Evolutionary conservation across 1,139 yeast genomes (phyloP), one percentile per base, ranked within the genome.

Genomic region (Debaryomyces singareniensis): DNA sequence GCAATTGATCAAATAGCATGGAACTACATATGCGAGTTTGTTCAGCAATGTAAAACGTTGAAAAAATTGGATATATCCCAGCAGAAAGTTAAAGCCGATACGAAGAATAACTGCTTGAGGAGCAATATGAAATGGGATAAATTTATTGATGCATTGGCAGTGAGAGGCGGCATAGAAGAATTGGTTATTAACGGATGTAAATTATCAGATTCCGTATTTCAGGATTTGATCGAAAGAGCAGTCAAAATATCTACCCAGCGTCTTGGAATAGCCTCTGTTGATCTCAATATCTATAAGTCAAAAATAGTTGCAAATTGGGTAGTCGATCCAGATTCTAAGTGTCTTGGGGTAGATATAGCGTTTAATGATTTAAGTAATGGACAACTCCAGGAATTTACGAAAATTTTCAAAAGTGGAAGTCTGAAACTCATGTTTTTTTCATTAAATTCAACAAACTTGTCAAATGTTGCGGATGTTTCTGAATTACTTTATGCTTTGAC

Each of bases 271-370:
- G 95, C 95, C 0, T 70, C 81, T 13, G 76, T 78, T 29, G 84
- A 78, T 29, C 58, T 89, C 27, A 69, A 75, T 34, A 39, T 54
- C 4, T 69, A 64, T 20, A 86, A 85, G 40, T 58, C 83, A 9
- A 55, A 64, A 28, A 54, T 69, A 15, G 55, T 87, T 16, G 67
- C 77, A 13, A 58, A 71, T 29, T 84, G 94, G 91, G 66, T 82
- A 27, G 62, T 75, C 3, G 49, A 57, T 18, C 68, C 69, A 5
- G 51, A 57, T 12, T 65, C 77, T 12, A 67, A 68, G 12, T 76
- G 89, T 49, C 76, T 79, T 40, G 96, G 96, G 2, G 70, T 89
- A 14, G 96, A 87, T 59, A 56, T 87, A 29, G 95, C 91, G 1
- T 87, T 81, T 42, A 87, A 87, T 51, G 85, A 82, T 48, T 55